Evolutionary conservation across 2,329 filamentous ascomycete genomes (phyloP).

Genomic region (Epichloe hybrida): DNA sequence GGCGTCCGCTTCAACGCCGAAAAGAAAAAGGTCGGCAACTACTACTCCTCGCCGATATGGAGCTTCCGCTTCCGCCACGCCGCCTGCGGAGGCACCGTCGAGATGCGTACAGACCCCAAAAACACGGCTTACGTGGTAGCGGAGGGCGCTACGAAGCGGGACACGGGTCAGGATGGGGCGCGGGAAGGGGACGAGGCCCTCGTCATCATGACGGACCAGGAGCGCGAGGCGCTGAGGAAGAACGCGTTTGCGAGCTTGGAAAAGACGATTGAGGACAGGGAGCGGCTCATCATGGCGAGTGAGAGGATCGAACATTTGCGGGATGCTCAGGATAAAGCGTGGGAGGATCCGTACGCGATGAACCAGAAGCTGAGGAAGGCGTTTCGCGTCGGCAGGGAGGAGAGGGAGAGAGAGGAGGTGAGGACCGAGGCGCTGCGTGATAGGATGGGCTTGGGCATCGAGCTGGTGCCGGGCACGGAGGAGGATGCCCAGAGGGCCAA

Average conservation of each 20-base stretch:
- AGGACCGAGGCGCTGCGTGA: constrained; percentile 52
- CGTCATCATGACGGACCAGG: constrained; percentile 34
- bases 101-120: constrained; percentile 80
- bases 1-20: constrained; percentile 95
- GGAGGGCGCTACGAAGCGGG: constrained; percentile 58
- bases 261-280: constrained; percentile 58
- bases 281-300: constrained; percentile 36
- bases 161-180: constrained; percentile 45
- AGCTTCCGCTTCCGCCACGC: constrained; percentile 74
- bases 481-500: constrained; percentile 57
- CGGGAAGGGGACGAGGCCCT: constrained; percentile 18
- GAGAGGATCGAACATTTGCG: constrained; percentile 57
- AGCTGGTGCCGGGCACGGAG: constrained; percentile 58
- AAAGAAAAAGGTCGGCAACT: constrained; percentile 71
- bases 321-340: constrained; percentile 47
- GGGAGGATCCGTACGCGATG: constrained; percentile 70
- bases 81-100: constrained; percentile 68
- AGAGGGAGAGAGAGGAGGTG: constrained; percentile 50
- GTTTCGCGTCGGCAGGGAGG: constrained; percentile 58
- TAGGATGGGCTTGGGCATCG: constrained; percentile 62
- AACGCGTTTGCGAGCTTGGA: constrained; percentile 66
- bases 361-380: constrained; percentile 54
- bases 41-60: constrained; percentile 74
- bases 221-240: constrained; percentile 39
- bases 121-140: constrained; percentile 74